phyloP scores from a whole-genome alignment of 768 basidiomycete species.

The Leccinum incarnatum region DNA sequence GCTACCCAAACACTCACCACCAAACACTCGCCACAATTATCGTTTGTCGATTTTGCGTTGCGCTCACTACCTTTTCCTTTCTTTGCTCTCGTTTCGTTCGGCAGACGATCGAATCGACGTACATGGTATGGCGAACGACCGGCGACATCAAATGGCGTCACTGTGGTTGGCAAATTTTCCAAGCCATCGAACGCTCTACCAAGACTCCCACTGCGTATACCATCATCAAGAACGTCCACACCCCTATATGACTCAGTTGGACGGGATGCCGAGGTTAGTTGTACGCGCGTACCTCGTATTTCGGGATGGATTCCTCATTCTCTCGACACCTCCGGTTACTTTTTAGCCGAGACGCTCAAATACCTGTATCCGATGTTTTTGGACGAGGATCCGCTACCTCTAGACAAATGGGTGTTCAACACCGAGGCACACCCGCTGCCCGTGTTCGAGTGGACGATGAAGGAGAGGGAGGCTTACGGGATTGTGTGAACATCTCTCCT shows the following conservation, averaged over 20 bases:
- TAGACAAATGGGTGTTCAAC: constrained; percentile 59
- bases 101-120: constrained; percentile 68
- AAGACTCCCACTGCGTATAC: constrained; percentile 56
- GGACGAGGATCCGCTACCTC: constrained; percentile 55
- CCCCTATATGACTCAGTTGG: constrained; percentile 34
- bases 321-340: constrained; percentile 37
- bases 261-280: constrained; percentile 72
- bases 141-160: constrained; percentile 56
- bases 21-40: neutral
- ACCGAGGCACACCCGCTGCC: constrained; percentile 78
- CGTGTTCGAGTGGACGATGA: constrained; percentile 60
- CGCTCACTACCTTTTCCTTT: neutral
- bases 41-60: neutral
- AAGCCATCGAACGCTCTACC: constrained; percentile 58
- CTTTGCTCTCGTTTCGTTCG: neutral
- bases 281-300: neutral
- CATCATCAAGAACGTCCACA: constrained; percentile 46
- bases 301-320: constrained; percentile 18
- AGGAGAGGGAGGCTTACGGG: constrained; percentile 48
- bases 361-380: constrained; percentile 71
- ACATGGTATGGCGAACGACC: constrained; percentile 67
- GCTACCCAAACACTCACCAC: too few species aligned
- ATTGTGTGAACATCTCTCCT: constrained; percentile 7
- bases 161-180: constrained; percentile 54
- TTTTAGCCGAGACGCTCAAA: constrained; percentile 62